A percentile compares a stretch with the other conserved stretches of the same genome.
Conservation (phyloP, 106 monocot genomes). For the Ottelia alismoides region DNA sequence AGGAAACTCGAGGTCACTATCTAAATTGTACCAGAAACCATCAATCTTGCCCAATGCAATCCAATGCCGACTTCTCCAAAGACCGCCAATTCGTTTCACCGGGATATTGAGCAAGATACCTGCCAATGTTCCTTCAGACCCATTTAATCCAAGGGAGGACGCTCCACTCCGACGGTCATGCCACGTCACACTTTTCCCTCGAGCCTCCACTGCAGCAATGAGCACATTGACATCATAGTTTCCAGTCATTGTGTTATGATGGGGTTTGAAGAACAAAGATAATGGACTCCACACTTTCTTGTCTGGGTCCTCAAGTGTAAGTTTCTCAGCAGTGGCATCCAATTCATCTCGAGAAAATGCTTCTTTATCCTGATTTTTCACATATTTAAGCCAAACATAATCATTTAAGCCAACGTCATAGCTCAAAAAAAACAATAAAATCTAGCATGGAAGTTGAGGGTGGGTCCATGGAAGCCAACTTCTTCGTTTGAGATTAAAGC, state of each 20-base stretch:
- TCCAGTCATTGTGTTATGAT: constrained; percentile 72
- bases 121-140: constrained; percentile 20
- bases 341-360: constrained; percentile 62
- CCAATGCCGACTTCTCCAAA: constrained; percentile 89
- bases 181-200: constrained; percentile 57
- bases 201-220: constrained; percentile 55
- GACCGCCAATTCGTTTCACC: constrained; percentile 38
- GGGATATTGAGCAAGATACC: constrained; percentile 75
- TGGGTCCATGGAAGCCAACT: too few relatives aligned
- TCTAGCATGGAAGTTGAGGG: too few relatives aligned
- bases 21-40: constrained; percentile 83
- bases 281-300: constrained; percentile 50
- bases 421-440: too few relatives aligned
- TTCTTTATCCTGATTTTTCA: constrained; percentile 68
- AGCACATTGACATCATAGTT: constrained; percentile 97
- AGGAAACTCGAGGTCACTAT: constrained; percentile 62
- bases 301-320: constrained; percentile 36
- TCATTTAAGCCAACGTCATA: too few relatives aligned
- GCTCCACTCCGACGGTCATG: constrained; percentile 71
- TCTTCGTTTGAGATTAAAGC: too few relatives aligned
- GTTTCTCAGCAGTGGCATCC: constrained; percentile 61
- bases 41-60: constrained; percentile 39
- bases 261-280: constrained; percentile 63
- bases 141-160: constrained; percentile 35
- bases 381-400: too few relatives aligned